These are phyloP conservation scores for Cucumis hystrix DNA, from an alignment of 306 rosid species.

Conservation along the genomic window DNA sequence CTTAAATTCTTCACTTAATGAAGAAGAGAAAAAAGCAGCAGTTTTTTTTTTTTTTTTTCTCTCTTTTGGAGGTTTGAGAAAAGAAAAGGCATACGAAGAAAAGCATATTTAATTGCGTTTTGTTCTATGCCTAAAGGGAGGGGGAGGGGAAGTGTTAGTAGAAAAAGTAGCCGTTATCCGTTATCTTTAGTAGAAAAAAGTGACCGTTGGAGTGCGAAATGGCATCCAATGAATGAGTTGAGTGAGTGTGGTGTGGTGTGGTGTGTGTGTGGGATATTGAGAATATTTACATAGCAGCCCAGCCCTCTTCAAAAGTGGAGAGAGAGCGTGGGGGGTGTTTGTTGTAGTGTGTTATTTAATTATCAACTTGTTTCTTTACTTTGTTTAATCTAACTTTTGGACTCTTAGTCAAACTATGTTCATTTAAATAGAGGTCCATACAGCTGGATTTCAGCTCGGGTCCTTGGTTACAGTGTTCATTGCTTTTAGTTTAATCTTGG, in stretches of 20 bases:
- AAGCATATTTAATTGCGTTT: not conserved
- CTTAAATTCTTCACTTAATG: conserved; percentile 35
- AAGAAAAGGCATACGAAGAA: not conserved
- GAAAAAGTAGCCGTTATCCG: conserved; percentile 25
- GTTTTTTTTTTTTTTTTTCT: not conserved
- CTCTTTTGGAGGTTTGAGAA: not conserved
- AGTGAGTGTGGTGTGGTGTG: conserved; percentile 15
- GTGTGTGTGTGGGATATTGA: conserved; percentile 14
- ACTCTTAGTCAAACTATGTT: conserved; percentile 10
- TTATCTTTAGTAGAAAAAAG: conserved; percentile 9
- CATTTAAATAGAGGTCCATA: not conserved
- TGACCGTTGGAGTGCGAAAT: conserved; percentile 25
- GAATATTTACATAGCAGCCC: not conserved
- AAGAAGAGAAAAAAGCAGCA: not conserved
- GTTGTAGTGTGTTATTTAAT: conserved; percentile 1
- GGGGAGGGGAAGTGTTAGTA: not conserved
- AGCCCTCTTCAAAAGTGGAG: conserved; percentile 86
- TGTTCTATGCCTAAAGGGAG: not conserved
- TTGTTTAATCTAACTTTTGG: conserved; percentile 16
- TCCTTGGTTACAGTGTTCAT: not conserved
- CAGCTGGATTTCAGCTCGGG: not conserved
- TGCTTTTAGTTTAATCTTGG: not conserved
- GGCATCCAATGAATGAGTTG: conserved; percentile 17
- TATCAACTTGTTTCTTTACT: not conserved
- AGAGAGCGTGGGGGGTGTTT: conserved; percentile 35